phyloP scores from a whole-genome alignment of 2,329 filamentous ascomycete species.

The Ophiognomonia clavigignenti-juglandacearum region DNA sequence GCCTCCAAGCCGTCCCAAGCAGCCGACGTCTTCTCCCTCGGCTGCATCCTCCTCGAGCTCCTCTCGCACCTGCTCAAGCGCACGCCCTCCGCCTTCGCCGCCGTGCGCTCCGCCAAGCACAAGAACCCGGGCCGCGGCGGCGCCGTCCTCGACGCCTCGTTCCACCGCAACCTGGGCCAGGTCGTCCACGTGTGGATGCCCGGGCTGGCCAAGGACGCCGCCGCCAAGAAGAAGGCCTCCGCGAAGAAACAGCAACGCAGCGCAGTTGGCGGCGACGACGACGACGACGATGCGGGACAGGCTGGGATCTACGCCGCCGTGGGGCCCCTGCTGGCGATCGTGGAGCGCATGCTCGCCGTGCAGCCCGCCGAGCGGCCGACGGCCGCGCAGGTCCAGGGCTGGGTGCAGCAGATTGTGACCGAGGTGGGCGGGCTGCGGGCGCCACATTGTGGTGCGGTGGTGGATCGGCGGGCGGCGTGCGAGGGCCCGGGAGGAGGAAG shows the following conservation, averaged over 20 bases:
- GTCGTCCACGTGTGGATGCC: slow-evolving; percentile 67
- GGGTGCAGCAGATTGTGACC: slow-evolving; percentile 47
- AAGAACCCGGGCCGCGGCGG: slow-evolving; percentile 54
- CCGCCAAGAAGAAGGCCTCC: too few species aligned
- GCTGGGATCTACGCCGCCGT: slow-evolving; percentile 43
- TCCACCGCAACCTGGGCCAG: slow-evolving; percentile 66
- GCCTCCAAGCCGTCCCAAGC: slow-evolving; percentile 39
- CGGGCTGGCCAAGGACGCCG: slow-evolving; percentile 53
- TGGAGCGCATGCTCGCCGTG: slow-evolving; percentile 49
- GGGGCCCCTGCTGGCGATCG: slow-evolving; percentile 46
- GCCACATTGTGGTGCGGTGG: slow-evolving; percentile 41
- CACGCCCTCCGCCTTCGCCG: slow-evolving; percentile 58
- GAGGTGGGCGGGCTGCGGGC: slow-evolving; percentile 42
- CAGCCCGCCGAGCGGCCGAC: slow-evolving; percentile 49
- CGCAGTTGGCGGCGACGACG: slow-evolving; percentile 36
- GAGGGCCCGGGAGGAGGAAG: too few species aligned
- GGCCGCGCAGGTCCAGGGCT: slow-evolving; percentile 46
- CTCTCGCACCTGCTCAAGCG: slow-evolving; percentile 66
- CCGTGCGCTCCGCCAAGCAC: slow-evolving; percentile 62
- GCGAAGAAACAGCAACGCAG: too few species aligned
- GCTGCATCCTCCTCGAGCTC: slow-evolving; percentile 68
- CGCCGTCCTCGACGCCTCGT: slow-evolving; percentile 63
- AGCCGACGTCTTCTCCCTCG: slow-evolving; percentile 69
- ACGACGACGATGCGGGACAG: slow-evolving; percentile 28
- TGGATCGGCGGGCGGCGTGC: too few species aligned